Percentiles rank a stretch among this genome's conserved stretches.
These are phyloP conservation scores for Talaromyces thailandensis DNA, from an alignment of 495 filamentous ascomycete genomes.

Conservation along the genomic window DNA sequence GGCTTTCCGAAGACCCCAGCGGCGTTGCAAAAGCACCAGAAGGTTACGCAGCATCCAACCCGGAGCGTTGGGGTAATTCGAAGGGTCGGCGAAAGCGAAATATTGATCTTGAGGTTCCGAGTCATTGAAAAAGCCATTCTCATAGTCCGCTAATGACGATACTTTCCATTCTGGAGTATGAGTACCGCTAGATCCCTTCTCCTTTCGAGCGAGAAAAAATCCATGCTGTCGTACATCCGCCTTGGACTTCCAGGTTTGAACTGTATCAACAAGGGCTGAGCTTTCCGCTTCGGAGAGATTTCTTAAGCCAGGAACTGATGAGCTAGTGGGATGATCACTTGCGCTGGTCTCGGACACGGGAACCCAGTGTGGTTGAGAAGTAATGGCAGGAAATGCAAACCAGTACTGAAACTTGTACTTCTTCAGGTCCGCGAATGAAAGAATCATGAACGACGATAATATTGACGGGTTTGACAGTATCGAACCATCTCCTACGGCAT, in stretches of 20 bases:
- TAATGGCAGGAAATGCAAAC: constrained; percentile 89
- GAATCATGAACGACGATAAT: constrained; percentile 73
- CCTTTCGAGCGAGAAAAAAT: constrained; percentile 83
- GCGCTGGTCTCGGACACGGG: constrained; percentile 11
- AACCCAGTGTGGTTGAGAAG: constrained; percentile 78
- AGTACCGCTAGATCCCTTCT: constrained; percentile 12
- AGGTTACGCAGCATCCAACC: constrained; percentile 92
- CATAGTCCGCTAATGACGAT: constrained; percentile 64
- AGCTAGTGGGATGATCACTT: background rate
- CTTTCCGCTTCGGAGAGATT: constrained; percentile 57
- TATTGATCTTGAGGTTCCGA: constrained; percentile 61
- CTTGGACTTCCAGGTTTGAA: constrained; percentile 78
- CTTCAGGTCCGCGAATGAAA: constrained; percentile 95
- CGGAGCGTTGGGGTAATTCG: constrained; percentile 74
- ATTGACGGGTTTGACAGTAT: constrained; percentile 92
- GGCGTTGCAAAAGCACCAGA: constrained; percentile 70
- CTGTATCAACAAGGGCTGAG: constrained; percentile 61
- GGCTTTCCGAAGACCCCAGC: constrained; percentile 67
- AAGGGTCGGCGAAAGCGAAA: constrained; percentile 84
- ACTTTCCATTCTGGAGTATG: constrained; percentile 53
- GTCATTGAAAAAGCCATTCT: constrained; percentile 77
- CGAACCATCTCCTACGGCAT: constrained; percentile 89
- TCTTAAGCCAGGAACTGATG: constrained; percentile 18
- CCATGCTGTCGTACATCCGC: constrained; percentile 77
- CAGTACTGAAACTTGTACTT: constrained; percentile 92